Evolutionary conservation across 176 grass and related monocot genomes (phyloP).

Genomic region (Urochloa ruziziensis): DNA sequence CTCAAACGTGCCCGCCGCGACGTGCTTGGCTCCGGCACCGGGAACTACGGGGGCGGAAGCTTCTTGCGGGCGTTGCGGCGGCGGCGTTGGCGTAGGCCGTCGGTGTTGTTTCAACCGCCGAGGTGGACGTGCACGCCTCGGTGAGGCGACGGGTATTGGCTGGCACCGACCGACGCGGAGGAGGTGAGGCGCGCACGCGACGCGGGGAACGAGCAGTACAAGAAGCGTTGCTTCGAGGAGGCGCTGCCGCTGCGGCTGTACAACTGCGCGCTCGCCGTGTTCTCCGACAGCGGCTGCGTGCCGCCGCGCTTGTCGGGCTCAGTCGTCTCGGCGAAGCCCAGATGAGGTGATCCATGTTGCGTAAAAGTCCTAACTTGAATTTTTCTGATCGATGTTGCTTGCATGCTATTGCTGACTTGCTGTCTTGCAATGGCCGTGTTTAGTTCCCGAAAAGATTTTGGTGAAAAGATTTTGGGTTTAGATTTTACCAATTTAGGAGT

Average conservation of each 20-base stretch:
- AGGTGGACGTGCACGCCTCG: too few relatives aligned
- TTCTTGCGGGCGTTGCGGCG: conserved; percentile 35
- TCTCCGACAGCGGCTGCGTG: conserved; percentile 46
- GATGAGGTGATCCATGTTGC: conserved; percentile 33
- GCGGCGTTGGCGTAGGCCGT: not conserved
- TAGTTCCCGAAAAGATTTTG: too few relatives aligned
- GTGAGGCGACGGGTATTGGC: too few relatives aligned
- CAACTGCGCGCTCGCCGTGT: conserved; percentile 41
- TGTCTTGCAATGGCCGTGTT: too few relatives aligned
- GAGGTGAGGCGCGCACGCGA: too few relatives aligned
- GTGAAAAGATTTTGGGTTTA: too few relatives aligned
- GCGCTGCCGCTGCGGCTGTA: conserved; percentile 53
- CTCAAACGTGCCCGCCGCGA: conserved; percentile 33
- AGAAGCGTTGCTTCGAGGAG: conserved; percentile 43
- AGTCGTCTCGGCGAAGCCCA: conserved; percentile 40
- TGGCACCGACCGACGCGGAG: conserved; percentile 49
- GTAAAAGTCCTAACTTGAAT: not conserved
- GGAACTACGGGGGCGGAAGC: conserved; percentile 58
- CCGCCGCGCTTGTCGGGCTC: conserved; percentile 54
- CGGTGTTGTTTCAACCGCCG: too few relatives aligned
- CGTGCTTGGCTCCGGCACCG: conserved; percentile 46
- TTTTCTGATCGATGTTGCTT: not conserved
- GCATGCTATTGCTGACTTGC: not conserved
- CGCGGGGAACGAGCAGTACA: conserved; percentile 48
- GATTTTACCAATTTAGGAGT: too few relatives aligned